phyloP scores from a whole-genome alignment of 2,329 filamentous ascomycete genomes.

The Pochonia chlamydosporia region DNA sequence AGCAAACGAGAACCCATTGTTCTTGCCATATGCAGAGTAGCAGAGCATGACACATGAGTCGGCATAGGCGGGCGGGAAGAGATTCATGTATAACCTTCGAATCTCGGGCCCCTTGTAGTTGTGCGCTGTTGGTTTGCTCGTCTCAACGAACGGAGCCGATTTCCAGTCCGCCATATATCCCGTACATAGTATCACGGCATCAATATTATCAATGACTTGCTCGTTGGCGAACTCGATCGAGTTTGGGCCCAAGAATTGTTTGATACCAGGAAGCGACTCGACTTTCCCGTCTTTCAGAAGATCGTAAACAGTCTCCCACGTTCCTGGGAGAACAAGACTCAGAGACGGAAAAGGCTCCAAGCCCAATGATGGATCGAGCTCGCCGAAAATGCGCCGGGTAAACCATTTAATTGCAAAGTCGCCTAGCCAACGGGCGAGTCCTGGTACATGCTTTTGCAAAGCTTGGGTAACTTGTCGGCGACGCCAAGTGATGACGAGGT shows the following conservation, averaged over 20 bases:
- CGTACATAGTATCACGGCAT: constrained; percentile 22
- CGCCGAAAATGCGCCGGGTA: no score
- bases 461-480: neutral
- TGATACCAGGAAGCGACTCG: neutral
- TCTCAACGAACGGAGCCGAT: constrained; percentile 16
- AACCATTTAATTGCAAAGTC: no score
- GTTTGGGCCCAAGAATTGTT: neutral
- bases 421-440: neutral
- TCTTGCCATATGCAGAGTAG: constrained; percentile 22
- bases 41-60: constrained; percentile 30
- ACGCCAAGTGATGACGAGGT: neutral
- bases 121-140: constrained; percentile 12
- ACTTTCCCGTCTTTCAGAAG: no score
- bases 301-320: no score
- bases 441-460: neutral
- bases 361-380: no score
- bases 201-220: constrained; percentile 17
- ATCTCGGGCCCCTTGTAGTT: constrained; percentile 23
- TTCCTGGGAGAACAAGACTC: no score
- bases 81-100: constrained; percentile 30
- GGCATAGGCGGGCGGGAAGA: constrained; percentile 32
- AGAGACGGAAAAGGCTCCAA: no score
- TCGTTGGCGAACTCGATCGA: constrained; percentile 12
- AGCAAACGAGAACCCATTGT: constrained; percentile 25
- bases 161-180: constrained; percentile 16